Percentiles rank a stretch among this genome's conserved stretches.
phyloP scores from a whole-genome alignment of 441 rosid species.

The Geranium incanum region DNA sequence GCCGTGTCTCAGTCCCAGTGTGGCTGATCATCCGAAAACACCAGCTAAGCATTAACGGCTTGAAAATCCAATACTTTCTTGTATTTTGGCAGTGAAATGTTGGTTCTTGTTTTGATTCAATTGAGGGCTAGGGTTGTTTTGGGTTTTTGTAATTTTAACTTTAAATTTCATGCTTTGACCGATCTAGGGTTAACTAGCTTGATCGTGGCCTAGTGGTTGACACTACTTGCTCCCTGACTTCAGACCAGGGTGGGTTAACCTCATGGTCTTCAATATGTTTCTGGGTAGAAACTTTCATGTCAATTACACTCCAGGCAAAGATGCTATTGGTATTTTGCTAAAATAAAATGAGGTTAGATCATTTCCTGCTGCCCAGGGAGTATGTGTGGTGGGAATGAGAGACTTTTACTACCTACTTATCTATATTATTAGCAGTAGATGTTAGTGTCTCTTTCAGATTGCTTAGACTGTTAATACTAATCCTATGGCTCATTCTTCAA shows the following conservation, averaged over 20 bases:
- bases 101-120: background rate
- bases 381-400: background rate
- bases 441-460: background rate
- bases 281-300: background rate
- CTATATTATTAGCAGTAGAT: background rate
- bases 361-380: background rate
- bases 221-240: too few species aligned
- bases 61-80: background rate
- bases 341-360: background rate
- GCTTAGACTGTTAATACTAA: background rate
- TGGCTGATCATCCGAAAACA: too few species aligned
- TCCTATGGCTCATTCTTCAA: slow-evolving; percentile 24
- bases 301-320: background rate
- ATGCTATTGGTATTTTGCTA: background rate
- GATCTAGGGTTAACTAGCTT: background rate
- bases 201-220: too few species aligned
- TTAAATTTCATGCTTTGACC: background rate
- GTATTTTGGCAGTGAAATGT: background rate
- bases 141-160: background rate
- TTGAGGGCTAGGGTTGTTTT: background rate
- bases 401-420: background rate
- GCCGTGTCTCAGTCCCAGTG: too few species aligned
- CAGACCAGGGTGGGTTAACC: too few species aligned
- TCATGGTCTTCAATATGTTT: background rate
- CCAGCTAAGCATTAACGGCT: too few species aligned